Conservation (phyloP, 2,329 filamentous ascomycete genomes). For the Penicillium glabrum region DNA sequence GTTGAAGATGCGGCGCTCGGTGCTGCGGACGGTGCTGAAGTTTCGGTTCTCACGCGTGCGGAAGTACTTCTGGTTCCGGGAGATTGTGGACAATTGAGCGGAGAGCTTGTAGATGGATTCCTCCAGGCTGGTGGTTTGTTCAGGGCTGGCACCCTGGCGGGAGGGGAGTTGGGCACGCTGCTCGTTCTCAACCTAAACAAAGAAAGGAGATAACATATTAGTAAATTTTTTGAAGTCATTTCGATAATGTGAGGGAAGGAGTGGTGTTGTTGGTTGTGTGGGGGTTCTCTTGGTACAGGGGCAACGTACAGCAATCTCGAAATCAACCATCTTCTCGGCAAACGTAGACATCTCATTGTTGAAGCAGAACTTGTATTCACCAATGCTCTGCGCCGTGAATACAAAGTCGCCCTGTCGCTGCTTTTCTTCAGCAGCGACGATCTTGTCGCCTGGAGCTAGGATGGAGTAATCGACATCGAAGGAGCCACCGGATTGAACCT, state of each 20-base stretch:
- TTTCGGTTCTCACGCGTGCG: conserved; percentile 97
- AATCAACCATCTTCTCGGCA: conserved; percentile 95
- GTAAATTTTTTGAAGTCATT: neutral
- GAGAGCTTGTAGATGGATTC: conserved; percentile 96
- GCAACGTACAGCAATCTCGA: conserved; percentile 84
- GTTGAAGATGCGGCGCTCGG: conserved; percentile 93
- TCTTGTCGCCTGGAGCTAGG: conserved; percentile 73
- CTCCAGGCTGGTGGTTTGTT: conserved; percentile 85
- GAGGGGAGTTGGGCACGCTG: conserved; percentile 76
- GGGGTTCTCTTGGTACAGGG: neutral
- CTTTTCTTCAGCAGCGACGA: conserved; percentile 83
- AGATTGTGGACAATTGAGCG: conserved; percentile 88
- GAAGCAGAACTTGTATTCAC: conserved; percentile 97
- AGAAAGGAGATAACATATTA: neutral
- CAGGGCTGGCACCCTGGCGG: conserved; percentile 82
- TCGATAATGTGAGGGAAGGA: neutral
- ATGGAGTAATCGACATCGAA: conserved; percentile 97
- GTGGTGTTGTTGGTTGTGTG: neutral
- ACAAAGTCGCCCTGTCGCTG: conserved; percentile 97
- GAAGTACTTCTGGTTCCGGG: conserved; percentile 98
- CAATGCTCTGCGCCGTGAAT: conserved; percentile 83
- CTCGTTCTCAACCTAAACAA: conserved; percentile 81
- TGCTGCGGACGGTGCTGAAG: conserved; percentile 96
- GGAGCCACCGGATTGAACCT: conserved; percentile 97
- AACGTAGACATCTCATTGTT: conserved; percentile 98